Evolutionary conservation across 805 yeast genomes (phyloP).

Genomic region (Ascoidea rubescens): DNA sequence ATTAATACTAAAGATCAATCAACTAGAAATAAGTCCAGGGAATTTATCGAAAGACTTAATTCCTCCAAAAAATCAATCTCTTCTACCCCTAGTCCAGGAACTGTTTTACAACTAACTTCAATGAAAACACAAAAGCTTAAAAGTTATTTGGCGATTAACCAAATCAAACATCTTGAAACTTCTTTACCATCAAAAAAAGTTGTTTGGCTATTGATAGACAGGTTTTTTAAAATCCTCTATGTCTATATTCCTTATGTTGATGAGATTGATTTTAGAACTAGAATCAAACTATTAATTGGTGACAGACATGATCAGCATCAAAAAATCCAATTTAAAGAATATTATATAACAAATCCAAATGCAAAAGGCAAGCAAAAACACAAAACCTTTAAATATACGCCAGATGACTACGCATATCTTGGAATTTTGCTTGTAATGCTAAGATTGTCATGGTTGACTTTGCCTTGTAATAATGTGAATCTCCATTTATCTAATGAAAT

Average conservation of each 20-base stretch:
- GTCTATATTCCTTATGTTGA: conserved; percentile 57
- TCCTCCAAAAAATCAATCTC: background rate
- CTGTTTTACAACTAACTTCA: background rate
- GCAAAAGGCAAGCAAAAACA: conserved; percentile 15
- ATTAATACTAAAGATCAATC: too few species aligned
- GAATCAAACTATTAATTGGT: conserved; percentile 32
- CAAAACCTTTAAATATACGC: conserved; percentile 16
- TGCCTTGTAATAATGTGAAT: conserved; percentile 26
- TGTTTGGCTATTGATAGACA: conserved; percentile 40
- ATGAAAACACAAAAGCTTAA: too few species aligned
- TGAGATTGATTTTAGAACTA: conserved; percentile 33
- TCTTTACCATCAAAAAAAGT: conserved; percentile 40
- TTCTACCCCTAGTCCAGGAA: background rate
- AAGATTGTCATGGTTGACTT: conserved; percentile 40
- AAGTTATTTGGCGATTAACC: too few species aligned
- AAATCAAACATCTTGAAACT: conserved; percentile 19
- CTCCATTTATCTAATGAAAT: background rate
- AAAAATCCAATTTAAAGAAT: conserved; percentile 14
- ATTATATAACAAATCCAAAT: conserved; percentile 17
- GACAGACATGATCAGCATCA: conserved; percentile 18
- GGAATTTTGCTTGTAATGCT: conserved; percentile 39
- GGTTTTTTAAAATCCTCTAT: conserved; percentile 46
- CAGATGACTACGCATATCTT: conserved; percentile 31
- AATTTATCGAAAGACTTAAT: too few species aligned
- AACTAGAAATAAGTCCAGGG: too few species aligned